Base-by-base conservation (phyloP, 2,329 filamentous ascomycete species). In the Aspergillus novofumigatus region DNA sequence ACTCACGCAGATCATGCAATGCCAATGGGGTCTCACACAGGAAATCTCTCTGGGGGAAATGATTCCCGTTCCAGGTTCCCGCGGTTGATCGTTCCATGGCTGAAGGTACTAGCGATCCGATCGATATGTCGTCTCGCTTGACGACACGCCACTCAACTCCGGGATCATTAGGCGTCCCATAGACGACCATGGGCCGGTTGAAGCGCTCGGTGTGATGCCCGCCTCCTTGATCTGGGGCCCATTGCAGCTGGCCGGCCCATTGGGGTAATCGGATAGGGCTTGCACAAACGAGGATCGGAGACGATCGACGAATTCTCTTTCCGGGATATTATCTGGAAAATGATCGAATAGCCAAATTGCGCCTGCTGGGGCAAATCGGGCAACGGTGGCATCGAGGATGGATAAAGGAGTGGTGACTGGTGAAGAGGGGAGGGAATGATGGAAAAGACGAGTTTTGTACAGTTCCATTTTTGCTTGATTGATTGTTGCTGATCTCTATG, bases 311-410 rank as follows among this genome's bases (percentile, higher is more conserved):
- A 63, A 28, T 35, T 61, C 26, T 2, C 4, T n/a, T 29, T 54
- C 52, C 41, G 49, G 21, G 52, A 29, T n/a, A n/a, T 47, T 44
- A 6, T 23, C 54, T 26, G 55, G 55, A 20, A 67, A 67, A 47
- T 69, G 63, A 35, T 78, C 67, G 55, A 70, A 80, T 7, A 80
- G 71, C 78, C 78, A 81, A 14, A 57, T 59, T 23, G 29, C 59
- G 3, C 59, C 59, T 23, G 59, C 53, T 32, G 59, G 51, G 2
- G 54, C 3, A 28, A 57, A 61, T 4, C 59, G 57, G 6, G 35
- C 57, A 8, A 61, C 59, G 2, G 59, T 59, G 10, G 59, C 51
- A 26, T 61, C 57, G 17, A 59, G 54, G 23, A 61, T 59, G 8
- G 57, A 61, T 3, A 61, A 23, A 5, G 57, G 54, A 17, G 49